phyloP scores from a whole-genome alignment of 345 rosid genomes.

The Hypericum perforatum region DNA sequence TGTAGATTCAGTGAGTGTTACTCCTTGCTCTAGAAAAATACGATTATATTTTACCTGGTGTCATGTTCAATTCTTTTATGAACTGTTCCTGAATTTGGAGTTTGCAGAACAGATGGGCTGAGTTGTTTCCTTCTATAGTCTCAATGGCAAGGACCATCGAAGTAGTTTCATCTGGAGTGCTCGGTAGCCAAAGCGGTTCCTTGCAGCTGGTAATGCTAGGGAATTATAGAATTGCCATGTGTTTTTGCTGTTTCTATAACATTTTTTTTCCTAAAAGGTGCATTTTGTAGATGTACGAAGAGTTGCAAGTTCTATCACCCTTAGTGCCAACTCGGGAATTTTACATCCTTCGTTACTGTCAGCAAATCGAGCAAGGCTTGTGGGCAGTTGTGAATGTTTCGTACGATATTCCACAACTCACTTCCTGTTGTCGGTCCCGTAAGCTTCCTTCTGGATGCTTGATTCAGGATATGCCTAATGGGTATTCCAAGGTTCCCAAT shows the following conservation, averaged over 20 bases:
- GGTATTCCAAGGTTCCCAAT: conserved; percentile 69
- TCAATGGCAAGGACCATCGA: conserved; percentile 66
- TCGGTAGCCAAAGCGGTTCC: conserved; percentile 55
- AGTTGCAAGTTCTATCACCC: conserved; percentile 86
- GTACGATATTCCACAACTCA: conserved; percentile 61
- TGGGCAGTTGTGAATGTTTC: conserved; percentile 89
- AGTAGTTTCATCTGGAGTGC: conserved; percentile 53
- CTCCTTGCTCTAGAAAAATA: neutral
- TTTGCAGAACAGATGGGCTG: conserved; percentile 68
- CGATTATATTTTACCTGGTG: neutral
- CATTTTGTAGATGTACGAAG: conserved; percentile 64
- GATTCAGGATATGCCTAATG: conserved; percentile 94
- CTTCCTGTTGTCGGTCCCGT: conserved; percentile 44
- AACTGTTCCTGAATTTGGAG: neutral
- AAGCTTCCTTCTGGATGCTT: conserved; percentile 93
- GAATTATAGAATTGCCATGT: neutral
- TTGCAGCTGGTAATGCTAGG: conserved; percentile 58
- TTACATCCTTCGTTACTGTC: conserved; percentile 70
- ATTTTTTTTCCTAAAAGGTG: conserved; percentile 1
- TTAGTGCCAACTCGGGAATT: conserved; percentile 69
- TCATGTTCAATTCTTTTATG: neutral
- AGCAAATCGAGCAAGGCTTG: conserved; percentile 80
- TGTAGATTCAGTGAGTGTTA: conserved; percentile 71
- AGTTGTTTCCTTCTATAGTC: conserved; percentile 71
- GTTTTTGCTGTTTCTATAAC: conserved; percentile 1